Conservation (phyloP, 208 protist genomes). For the Tritrichomonas foetus region DNA sequence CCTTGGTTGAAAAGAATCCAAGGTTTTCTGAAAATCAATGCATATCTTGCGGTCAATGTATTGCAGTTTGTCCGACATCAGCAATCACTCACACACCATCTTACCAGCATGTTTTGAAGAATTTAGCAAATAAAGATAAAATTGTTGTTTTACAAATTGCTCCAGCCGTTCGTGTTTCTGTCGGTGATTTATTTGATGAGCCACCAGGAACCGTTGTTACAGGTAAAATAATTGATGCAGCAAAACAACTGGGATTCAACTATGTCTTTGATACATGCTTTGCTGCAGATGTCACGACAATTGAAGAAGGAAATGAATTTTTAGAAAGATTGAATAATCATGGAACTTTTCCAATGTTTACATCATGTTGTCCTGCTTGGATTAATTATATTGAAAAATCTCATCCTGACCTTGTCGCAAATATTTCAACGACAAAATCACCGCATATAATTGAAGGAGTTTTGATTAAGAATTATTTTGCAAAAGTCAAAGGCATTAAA, state of each 20-base stretch:
- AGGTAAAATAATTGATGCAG: slow-evolving; percentile 45
- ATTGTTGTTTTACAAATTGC: slow-evolving; percentile 52
- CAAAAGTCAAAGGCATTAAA: not conserved
- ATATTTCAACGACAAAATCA: not conserved
- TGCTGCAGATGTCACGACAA: slow-evolving; percentile 55
- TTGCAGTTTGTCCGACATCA: slow-evolving; percentile 53
- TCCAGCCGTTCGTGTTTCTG: slow-evolving; percentile 51
- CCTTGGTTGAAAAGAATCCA: not conserved
- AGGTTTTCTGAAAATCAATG: slow-evolving; percentile 48
- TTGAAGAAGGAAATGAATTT: slow-evolving; percentile 57
- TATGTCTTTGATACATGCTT: slow-evolving; percentile 61
- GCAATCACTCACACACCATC: slow-evolving; percentile 49
- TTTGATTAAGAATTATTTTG: not conserved
- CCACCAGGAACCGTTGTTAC: slow-evolving; percentile 47
- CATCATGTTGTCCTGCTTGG: slow-evolving; percentile 57
- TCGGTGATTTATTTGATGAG: slow-evolving; percentile 52
- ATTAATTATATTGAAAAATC: slow-evolving; percentile 48
- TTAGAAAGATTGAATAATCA: slow-evolving; percentile 20
- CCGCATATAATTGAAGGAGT: not conserved
- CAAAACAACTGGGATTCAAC: slow-evolving; percentile 53
- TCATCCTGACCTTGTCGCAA: not conserved
- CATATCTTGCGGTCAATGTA: slow-evolving; percentile 62
- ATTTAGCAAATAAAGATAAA: not conserved
- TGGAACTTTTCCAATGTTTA: slow-evolving; percentile 55
- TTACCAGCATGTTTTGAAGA: too few species aligned